Evolutionary conservation across 202 grass and related monocot species (phyloP).

Genomic region (Elaeis oleifera): DNA sequence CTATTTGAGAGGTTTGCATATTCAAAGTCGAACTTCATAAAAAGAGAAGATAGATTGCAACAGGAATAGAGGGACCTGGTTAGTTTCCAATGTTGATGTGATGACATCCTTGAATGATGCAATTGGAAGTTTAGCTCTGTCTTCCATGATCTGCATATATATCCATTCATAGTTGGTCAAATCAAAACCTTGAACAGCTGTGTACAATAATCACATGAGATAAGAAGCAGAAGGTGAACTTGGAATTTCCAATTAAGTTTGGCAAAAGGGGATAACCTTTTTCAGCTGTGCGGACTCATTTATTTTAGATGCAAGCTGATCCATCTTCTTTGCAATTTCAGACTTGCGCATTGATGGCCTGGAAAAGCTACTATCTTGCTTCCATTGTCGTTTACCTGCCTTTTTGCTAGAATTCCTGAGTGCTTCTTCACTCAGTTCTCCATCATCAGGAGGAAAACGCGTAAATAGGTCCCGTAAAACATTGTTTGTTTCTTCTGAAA

Average conservation of each 20-base stretch:
- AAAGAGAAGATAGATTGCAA: constrained; percentile 12
- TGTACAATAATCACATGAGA: not conserved
- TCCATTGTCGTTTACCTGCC: constrained; percentile 33
- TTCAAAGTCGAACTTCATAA: not conserved
- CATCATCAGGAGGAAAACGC: constrained; percentile 71
- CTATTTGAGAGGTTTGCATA: too few relatives aligned
- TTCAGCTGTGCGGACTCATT: constrained; percentile 45
- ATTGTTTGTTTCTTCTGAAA: constrained; percentile 61
- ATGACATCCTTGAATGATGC: constrained; percentile 71
- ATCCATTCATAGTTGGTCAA: constrained; percentile 16
- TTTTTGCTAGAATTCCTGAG: constrained; percentile 34
- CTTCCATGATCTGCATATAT: constrained; percentile 51
- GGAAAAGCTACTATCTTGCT: constrained; percentile 55
- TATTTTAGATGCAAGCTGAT: constrained; percentile 56
- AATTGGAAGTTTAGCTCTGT: constrained; percentile 89
- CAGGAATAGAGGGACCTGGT: constrained; percentile 52
- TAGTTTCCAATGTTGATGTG: constrained; percentile 64
- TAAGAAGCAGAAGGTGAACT: constrained; percentile 5
- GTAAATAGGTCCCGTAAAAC: constrained; percentile 74
- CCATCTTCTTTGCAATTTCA: constrained; percentile 60
- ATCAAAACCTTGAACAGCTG: constrained; percentile 8
- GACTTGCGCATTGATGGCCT: constrained; percentile 48
- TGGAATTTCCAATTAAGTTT: constrained; percentile 23
- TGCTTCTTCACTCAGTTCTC: constrained; percentile 40
- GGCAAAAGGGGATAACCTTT: constrained; percentile 47